These are phyloP conservation scores for Tolypocladium paradoxum DNA, from an alignment of 2,329 filamentous ascomycete species.

Conservation along the genomic window DNA sequence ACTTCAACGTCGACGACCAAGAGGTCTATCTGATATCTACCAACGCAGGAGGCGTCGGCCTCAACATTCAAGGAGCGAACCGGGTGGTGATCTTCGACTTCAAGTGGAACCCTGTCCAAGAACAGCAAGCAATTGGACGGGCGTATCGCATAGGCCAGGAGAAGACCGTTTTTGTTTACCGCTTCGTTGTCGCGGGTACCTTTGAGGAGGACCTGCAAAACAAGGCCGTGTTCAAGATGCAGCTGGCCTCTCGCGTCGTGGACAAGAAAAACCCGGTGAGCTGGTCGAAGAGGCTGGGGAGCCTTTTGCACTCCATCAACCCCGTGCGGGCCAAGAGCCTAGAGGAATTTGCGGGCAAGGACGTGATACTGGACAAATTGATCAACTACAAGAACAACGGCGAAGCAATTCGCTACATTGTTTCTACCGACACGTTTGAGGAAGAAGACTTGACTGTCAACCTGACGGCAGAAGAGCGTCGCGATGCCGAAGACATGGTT, in stretches of 20 bases:
- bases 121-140: conserved; percentile 79
- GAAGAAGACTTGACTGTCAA: conserved; percentile 47
- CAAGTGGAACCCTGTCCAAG: conserved; percentile 66
- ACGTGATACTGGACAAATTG: conserved; percentile 46
- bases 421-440: conserved; percentile 62
- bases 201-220: conserved; percentile 68
- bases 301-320: conserved; percentile 50
- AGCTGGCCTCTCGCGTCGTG: conserved; percentile 68
- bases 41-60: conserved; percentile 66
- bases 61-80: conserved; percentile 78
- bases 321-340: conserved; percentile 41
- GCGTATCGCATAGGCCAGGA: conserved; percentile 77
- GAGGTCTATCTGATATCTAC: conserved; percentile 76
- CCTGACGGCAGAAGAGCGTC: conserved; percentile 50
- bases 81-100: conserved; percentile 82
- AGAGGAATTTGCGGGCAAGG: conserved; percentile 45
- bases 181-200: conserved; percentile 66
- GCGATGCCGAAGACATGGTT: conserved; percentile 36
- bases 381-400: conserved; percentile 24
- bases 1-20: conserved; percentile 50
- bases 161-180: conserved; percentile 77
- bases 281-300: conserved; percentile 43
- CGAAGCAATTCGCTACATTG: conserved; percentile 41
- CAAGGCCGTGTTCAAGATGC: conserved; percentile 69
- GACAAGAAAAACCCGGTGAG: conserved; percentile 72